A percentile compares a stretch with the other conserved stretches of the same genome.
Evolutionary conservation across 2,329 filamentous ascomycete genomes (phyloP).

Genomic region (Pseudogymnoascus sp.): DNA sequence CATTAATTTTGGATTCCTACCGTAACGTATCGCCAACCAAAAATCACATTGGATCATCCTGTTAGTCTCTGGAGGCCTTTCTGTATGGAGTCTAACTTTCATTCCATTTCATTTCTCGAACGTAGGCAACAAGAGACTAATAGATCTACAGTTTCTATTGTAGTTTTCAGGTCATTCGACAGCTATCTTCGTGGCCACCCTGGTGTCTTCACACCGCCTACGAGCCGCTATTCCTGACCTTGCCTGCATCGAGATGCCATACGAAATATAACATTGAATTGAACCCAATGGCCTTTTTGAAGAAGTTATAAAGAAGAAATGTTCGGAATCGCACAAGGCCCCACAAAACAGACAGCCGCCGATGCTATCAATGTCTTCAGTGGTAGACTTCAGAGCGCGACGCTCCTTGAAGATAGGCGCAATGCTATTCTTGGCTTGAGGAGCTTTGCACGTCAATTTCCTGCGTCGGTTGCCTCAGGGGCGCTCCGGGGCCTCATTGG

Average conservation of each 20-base stretch:
- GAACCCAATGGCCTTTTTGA: conserved; percentile 6
- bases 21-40: background rate
- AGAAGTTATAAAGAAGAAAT: conserved; percentile 34
- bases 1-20: background rate
- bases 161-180: background rate
- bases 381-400: conserved; percentile 79
- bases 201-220: background rate
- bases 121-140: background rate
- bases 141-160: background rate
- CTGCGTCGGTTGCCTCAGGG: conserved; percentile 89
- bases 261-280: conserved; percentile 5
- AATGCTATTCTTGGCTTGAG: conserved; percentile 87
- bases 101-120: background rate
- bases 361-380: conserved; percentile 91
- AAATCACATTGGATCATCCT: background rate
- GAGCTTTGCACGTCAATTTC: conserved; percentile 94
- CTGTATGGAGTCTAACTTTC: background rate
- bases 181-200: background rate
- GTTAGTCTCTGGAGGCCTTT: background rate
- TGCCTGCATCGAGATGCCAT: background rate
- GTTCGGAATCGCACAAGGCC: conserved; percentile 65
- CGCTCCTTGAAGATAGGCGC: conserved; percentile 86
- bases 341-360: conserved; percentile 90
- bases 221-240: background rate
- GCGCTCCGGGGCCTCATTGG: conserved; percentile 84